Conservation (phyloP, 1,284 basidiomycete species). For the Papiliotrema terrestris region DNA sequence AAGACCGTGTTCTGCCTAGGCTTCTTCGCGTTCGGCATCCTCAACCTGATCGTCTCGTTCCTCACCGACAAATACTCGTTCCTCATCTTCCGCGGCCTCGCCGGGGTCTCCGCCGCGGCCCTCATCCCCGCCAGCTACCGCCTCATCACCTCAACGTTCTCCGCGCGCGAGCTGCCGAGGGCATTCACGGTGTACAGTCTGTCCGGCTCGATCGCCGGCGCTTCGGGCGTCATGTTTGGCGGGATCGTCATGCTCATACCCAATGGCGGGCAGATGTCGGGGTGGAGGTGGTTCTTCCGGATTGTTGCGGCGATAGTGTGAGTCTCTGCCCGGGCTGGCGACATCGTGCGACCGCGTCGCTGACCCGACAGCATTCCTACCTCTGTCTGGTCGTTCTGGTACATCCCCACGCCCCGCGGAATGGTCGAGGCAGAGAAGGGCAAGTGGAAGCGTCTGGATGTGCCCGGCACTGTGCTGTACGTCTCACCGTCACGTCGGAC, state of each 20-base stretch:
- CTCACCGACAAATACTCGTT: conserved; percentile 33
- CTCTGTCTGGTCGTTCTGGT: conserved; percentile 6
- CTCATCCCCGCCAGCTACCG: conserved; percentile 34
- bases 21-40: conserved; percentile 29
- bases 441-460: conserved; percentile 13
- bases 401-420: conserved; percentile 10
- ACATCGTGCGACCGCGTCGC: not conserved
- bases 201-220: conserved; percentile 33
- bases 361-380: conserved; percentile 1
- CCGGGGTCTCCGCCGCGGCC: conserved; percentile 32
- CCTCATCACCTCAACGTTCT: conserved; percentile 32
- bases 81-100: conserved; percentile 35
- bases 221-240: conserved; percentile 27
- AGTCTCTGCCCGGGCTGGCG: too few species aligned
- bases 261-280: conserved; percentile 33
- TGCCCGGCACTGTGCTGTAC: conserved; percentile 14
- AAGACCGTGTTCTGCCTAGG: conserved; percentile 24
- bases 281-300: conserved; percentile 45
- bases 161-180: conserved; percentile 16
- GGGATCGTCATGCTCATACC: conserved; percentile 37
- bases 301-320: conserved; percentile 28
- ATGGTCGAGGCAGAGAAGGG: conserved; percentile 6
- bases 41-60: conserved; percentile 38
- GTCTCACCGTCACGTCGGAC: conserved; percentile 12
- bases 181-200: conserved; percentile 35